Evolutionary conservation across 768 basidiomycete species (phyloP).

Genomic region (Hydnum rufescens): DNA sequence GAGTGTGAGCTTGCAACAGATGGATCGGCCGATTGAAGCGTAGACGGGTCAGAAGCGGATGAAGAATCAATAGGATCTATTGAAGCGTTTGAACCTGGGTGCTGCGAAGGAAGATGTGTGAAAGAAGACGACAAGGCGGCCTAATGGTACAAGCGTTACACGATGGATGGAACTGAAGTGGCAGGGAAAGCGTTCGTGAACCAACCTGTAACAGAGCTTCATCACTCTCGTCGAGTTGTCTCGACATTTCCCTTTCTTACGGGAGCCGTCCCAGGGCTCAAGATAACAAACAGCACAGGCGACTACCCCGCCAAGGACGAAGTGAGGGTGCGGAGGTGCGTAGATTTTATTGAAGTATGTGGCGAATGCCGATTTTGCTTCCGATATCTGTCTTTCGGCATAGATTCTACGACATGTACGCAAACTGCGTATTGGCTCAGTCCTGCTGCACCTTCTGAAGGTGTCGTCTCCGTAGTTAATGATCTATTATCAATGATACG

Average conservation of each 20-base stretch:
- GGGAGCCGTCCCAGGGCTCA: no score
- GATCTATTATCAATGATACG: conserved; percentile 60
- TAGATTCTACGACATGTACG: conserved; percentile 42
- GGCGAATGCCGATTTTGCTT: no score
- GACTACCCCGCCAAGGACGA: no score
- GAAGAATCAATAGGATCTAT: conserved; percentile 4
- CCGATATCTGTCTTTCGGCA: no score
- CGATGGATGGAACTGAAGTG: background rate
- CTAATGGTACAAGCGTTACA: background rate
- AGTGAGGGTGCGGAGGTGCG: no score
- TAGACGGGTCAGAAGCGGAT: background rate
- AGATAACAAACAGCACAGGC: no score
- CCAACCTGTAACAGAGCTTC: background rate
- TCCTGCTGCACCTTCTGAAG: conserved; percentile 45
- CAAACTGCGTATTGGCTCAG: conserved; percentile 55
- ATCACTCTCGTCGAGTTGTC: background rate
- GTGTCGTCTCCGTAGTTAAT: conserved; percentile 56
- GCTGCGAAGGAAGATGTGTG: background rate
- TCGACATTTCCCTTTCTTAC: no score
- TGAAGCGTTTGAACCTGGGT: conserved; percentile 2
- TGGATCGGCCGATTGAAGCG: background rate
- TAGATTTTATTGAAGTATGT: no score
- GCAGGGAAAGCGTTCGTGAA: background rate
- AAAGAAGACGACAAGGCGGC: conserved; percentile 6
- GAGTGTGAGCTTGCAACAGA: background rate